These are phyloP conservation scores for Ceratocystis smalleyi DNA, from an alignment of 2,329 filamentous ascomycete species.

Conservation along the genomic window DNA sequence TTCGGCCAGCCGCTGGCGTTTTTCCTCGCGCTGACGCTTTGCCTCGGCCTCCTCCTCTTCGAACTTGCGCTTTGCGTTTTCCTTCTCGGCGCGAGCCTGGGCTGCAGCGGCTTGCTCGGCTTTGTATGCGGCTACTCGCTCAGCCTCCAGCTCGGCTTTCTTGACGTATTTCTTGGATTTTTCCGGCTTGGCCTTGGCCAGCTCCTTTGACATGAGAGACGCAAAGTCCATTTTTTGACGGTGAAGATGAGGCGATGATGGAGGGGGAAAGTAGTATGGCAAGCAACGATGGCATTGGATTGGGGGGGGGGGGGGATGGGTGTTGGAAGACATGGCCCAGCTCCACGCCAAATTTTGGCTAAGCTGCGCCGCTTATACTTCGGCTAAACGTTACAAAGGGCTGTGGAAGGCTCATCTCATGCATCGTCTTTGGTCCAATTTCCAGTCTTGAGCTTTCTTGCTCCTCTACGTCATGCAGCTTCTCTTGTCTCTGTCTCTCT, in stretches of 20 bases:
- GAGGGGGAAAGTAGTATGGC: background rate
- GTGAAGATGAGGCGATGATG: background rate
- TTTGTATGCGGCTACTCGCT: constrained; percentile 62
- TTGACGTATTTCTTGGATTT: constrained; percentile 59
- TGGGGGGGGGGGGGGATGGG: no score
- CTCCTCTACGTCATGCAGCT: background rate
- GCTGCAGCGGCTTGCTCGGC: constrained; percentile 66
- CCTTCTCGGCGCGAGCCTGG: constrained; percentile 51
- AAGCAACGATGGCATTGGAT: background rate
- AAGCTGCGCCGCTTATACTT: constrained; percentile 1
- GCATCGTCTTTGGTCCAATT: no score
- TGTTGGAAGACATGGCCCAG: no score
- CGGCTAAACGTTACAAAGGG: background rate
- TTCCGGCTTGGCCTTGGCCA: constrained; percentile 58
- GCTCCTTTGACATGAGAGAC: constrained; percentile 80
- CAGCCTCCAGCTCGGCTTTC: constrained; percentile 71
- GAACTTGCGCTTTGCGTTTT: constrained; percentile 66
- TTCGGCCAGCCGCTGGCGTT: constrained; percentile 64
- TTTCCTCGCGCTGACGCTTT: constrained; percentile 58
- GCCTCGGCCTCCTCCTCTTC: constrained; percentile 72
- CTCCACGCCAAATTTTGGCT: no score
- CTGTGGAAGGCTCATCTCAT: background rate
- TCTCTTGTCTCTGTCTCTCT: background rate
- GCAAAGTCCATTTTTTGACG: constrained; percentile 73
- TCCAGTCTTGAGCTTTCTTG: background rate